Evolutionary conservation across 1,284 basidiomycete species (phyloP).

Genomic region (Moesziomyces sp.): DNA sequence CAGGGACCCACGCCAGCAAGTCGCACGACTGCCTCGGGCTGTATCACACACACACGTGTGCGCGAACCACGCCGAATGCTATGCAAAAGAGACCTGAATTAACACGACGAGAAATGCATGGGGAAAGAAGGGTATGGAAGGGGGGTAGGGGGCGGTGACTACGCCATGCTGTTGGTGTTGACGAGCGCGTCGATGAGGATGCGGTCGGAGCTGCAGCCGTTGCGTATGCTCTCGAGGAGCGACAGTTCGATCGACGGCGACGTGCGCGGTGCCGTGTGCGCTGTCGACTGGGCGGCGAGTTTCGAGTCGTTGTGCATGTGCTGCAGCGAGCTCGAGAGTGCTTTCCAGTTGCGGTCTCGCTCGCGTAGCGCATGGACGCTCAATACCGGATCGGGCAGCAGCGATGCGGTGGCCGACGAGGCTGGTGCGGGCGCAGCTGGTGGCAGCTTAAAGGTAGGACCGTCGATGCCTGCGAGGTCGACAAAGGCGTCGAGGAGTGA

Average conservation of each 20-base stretch:
- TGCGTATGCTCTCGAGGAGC: conserved; percentile 24
- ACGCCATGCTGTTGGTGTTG: conserved; percentile 19
- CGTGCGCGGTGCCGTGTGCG: not conserved
- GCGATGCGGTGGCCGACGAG: not conserved
- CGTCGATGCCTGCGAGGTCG: conserved; percentile 33
- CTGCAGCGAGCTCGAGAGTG: conserved; percentile 31
- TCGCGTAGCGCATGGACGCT: conserved; percentile 41
- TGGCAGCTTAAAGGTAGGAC: conserved; percentile 35
- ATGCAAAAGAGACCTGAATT: no score
- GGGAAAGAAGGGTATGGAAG: no score
- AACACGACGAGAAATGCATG: no score
- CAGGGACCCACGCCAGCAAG: no score
- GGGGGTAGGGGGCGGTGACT: not conserved
- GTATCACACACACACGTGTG: no score
- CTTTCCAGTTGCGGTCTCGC: conserved; percentile 40
- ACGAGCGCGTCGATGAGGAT: conserved; percentile 34
- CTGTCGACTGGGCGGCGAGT: not conserved
- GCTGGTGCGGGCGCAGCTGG: conserved; percentile 4
- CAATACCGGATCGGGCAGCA: conserved; percentile 20
- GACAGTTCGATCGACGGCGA: conserved; percentile 6
- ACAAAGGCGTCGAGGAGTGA: conserved; percentile 48
- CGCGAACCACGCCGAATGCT: no score
- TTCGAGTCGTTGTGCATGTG: conserved; percentile 19
- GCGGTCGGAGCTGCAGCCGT: conserved; percentile 24
- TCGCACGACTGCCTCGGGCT: no score